These are phyloP conservation scores for Plectosphaerella cucumerina DNA, from an alignment of 2,329 filamentous ascomycete species.

Conservation along the genomic window DNA sequence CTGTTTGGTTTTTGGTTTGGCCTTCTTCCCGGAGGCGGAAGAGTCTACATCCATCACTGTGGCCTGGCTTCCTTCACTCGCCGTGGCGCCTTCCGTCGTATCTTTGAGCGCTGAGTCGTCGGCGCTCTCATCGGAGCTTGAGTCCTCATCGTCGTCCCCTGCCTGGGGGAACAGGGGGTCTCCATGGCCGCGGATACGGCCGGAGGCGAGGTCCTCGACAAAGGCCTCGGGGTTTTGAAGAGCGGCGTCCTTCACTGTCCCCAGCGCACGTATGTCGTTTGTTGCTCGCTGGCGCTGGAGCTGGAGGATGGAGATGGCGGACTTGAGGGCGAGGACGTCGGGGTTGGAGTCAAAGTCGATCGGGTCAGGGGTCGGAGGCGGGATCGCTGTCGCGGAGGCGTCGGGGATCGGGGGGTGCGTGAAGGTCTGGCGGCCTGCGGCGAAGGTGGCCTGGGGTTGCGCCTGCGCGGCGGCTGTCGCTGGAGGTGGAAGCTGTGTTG, in stretches of 20 bases:
- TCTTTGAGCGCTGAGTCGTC: constrained; percentile 20
- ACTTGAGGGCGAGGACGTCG: constrained; percentile 82
- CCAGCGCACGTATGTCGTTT: constrained; percentile 68
- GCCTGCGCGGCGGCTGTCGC: constrained; percentile 11
- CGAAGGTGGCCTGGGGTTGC: constrained; percentile 18
- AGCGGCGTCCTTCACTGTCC: constrained; percentile 66
- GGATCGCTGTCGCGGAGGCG: constrained; percentile 24
- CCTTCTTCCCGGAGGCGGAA: constrained; percentile 4
- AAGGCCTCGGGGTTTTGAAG: constrained; percentile 69
- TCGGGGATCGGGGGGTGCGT: constrained; percentile 38
- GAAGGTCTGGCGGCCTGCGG: constrained; percentile 30
- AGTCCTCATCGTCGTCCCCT: constrained; percentile 16
- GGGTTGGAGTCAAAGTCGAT: constrained; percentile 65
- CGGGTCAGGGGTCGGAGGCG: constrained; percentile 44
- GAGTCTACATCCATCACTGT: constrained; percentile 1
- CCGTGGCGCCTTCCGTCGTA: constrained; percentile 1
- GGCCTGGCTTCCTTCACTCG: neutral
- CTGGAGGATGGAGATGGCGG: constrained; percentile 81
- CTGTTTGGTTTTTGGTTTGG: neutral
- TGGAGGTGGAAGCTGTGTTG: constrained; percentile 4
- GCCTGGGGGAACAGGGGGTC: constrained; percentile 19
- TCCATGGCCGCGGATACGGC: constrained; percentile 46
- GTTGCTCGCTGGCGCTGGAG: constrained; percentile 76
- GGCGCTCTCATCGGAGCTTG: constrained; percentile 16
- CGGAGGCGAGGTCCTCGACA: constrained; percentile 60